phyloP scores from a whole-genome alignment of 2,329 filamentous ascomycete genomes.

The Dothiorella sarmentorum region DNA sequence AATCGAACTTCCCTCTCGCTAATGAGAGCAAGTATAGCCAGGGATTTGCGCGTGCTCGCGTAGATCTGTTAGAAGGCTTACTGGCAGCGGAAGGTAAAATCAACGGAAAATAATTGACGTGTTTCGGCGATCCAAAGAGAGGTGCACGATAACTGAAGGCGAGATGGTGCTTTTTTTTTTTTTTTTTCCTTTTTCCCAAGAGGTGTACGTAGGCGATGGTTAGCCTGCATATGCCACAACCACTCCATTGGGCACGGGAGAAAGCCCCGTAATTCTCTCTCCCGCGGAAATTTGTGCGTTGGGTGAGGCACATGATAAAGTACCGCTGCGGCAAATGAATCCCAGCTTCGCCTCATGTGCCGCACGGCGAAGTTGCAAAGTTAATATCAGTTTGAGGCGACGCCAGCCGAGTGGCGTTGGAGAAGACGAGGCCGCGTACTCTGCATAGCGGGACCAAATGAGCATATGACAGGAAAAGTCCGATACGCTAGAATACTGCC shows the following conservation, averaged over 20 bases:
- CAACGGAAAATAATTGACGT: background rate
- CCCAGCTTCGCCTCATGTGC: too few species aligned
- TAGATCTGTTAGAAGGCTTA: background rate
- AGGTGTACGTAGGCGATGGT: background rate
- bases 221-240: background rate
- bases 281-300: background rate
- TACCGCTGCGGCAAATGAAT: background rate
- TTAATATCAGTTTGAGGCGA: background rate
- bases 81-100: background rate
- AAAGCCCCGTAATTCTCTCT: background rate
- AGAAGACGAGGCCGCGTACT: background rate
- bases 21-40: background rate
- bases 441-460: background rate
- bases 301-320: background rate
- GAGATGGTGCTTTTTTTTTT: background rate
- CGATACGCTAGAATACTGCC: background rate
- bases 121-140: background rate
- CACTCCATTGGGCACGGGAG: background rate
- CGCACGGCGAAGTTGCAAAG: too few species aligned
- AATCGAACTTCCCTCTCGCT: background rate
- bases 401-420: background rate
- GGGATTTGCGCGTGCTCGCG: background rate
- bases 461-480: background rate
- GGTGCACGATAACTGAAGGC: background rate
- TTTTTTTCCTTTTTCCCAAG: background rate